phyloP scores from a whole-genome alignment of 371 early-diverging fungal species.

The Saksenaea oblongispora region DNA sequence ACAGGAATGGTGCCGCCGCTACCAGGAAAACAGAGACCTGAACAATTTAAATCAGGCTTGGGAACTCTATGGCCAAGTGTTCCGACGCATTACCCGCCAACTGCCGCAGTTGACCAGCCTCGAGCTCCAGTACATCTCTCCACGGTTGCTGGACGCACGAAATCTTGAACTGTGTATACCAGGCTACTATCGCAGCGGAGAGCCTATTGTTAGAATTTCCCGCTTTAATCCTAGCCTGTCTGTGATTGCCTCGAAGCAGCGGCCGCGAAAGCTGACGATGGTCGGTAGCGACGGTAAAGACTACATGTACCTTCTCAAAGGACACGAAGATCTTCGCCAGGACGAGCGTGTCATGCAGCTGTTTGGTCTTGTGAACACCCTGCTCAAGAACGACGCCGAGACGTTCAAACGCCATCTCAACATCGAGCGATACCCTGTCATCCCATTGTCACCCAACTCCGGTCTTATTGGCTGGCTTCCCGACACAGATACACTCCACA shows the following conservation, averaged over 20 bases:
- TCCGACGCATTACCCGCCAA: slow-evolving; percentile 82
- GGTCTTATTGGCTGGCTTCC: slow-evolving; percentile 98
- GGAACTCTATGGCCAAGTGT: slow-evolving; percentile 94
- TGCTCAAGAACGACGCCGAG: slow-evolving; percentile 86
- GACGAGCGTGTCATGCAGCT: slow-evolving; percentile 99
- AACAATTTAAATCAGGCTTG: slow-evolving; percentile 93
- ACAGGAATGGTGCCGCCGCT: slow-evolving; percentile 86
- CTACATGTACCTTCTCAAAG: slow-evolving; percentile 94
- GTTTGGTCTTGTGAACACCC: slow-evolving; percentile 95
- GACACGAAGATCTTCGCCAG: slow-evolving; percentile 97
- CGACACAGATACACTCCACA: slow-evolving; percentile 92
- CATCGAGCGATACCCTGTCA: slow-evolving; percentile 92
- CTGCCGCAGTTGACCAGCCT: slow-evolving; percentile 83
- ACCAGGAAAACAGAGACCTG: slow-evolving; percentile 72
- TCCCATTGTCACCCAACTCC: slow-evolving; percentile 96
- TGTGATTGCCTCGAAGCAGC: slow-evolving; percentile 93
- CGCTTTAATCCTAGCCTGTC: slow-evolving; percentile 82
- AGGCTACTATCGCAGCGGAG: slow-evolving; percentile 89
- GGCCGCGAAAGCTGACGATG: slow-evolving; percentile 87
- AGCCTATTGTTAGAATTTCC: slow-evolving; percentile 85
- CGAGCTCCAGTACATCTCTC: slow-evolving; percentile 91
- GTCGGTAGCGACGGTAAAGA: slow-evolving; percentile 89
- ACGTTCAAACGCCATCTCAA: slow-evolving; percentile 92
- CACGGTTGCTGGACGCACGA: slow-evolving; percentile 81
- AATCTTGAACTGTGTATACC: slow-evolving; percentile 93